Conservation (phyloP, 2,329 filamentous ascomycete species). For the Neonectria ditissima region DNA sequence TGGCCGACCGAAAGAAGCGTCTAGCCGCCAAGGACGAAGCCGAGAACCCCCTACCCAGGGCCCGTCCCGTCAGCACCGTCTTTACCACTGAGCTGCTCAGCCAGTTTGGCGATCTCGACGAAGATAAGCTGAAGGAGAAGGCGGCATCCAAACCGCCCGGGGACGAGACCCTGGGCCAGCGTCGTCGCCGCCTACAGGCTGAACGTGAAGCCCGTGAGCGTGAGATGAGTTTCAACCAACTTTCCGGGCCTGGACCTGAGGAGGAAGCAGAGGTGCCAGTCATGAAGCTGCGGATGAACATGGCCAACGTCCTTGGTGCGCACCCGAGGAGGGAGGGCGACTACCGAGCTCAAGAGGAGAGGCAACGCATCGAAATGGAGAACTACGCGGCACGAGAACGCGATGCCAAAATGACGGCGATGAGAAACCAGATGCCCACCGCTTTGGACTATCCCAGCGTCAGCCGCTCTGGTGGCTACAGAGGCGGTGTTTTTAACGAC, state of each 20-base stretch:
- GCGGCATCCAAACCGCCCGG: slow-evolving; percentile 57
- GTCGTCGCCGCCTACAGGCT: slow-evolving; percentile 78
- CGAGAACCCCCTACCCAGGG: slow-evolving; percentile 59
- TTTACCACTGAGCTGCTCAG: slow-evolving; percentile 78
- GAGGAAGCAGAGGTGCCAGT: slow-evolving; percentile 16
- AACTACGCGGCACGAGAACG: slow-evolving; percentile 55
- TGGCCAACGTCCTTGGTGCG: slow-evolving; percentile 69
- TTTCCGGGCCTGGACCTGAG: slow-evolving; percentile 28
- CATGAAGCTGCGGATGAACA: slow-evolving; percentile 57
- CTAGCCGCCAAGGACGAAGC: slow-evolving; percentile 69
- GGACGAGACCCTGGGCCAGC: slow-evolving; percentile 84
- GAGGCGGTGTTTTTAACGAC: slow-evolving; percentile 67
- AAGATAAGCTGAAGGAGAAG: slow-evolving; percentile 58
- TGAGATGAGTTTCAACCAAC: slow-evolving; percentile 59
- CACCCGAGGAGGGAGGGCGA: slow-evolving; percentile 57
- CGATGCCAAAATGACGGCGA: slow-evolving; percentile 61
- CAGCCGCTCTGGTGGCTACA: slow-evolving; percentile 57
- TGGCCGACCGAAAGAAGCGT: slow-evolving; percentile 73
- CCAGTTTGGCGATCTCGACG: slow-evolving; percentile 68
- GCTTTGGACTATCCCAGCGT: slow-evolving; percentile 48
- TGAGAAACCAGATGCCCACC: slow-evolving; percentile 63
- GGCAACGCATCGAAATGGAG: slow-evolving; percentile 56
- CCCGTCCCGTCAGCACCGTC: slow-evolving; percentile 71
- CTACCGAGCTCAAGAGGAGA: slow-evolving; percentile 56
- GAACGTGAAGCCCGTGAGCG: slow-evolving; percentile 73